These are phyloP conservation scores for Aspergillus amoenus DNA, from an alignment of 2,329 filamentous ascomycete species.

Conservation along the genomic window DNA sequence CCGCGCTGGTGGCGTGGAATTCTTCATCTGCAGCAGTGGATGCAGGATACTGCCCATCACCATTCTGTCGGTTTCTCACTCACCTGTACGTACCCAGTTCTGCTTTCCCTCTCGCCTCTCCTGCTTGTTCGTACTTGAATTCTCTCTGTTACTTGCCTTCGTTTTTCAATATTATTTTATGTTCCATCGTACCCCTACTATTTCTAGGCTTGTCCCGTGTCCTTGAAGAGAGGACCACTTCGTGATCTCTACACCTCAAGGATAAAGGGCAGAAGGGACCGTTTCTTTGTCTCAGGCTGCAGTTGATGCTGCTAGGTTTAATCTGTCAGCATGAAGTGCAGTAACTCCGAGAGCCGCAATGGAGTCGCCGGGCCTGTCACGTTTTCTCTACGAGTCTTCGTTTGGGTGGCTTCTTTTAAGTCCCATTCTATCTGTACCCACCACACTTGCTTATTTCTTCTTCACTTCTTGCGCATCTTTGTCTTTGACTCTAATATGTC, in stretches of 20 bases:
- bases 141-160: slow-evolving; percentile 10
- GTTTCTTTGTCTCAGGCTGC: neutral
- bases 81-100: slow-evolving; percentile 18
- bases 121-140: neutral
- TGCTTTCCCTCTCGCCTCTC: neutral
- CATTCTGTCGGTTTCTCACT: slow-evolving; percentile 12
- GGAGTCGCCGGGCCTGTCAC: slow-evolving; percentile 9
- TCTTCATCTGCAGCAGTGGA: slow-evolving; percentile 19
- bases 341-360: slow-evolving; percentile 13
- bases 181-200: neutral
- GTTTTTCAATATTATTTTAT: neutral
- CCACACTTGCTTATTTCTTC: slow-evolving; percentile 7
- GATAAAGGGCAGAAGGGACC: neutral
- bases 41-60: slow-evolving; percentile 19
- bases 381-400: slow-evolving; percentile 13
- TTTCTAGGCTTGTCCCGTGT: neutral
- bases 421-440: slow-evolving; percentile 3
- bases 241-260: neutral
- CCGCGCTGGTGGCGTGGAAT: slow-evolving; percentile 18
- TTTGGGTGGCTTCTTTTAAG: slow-evolving; percentile 9
- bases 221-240: neutral
- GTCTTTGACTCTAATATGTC: slow-evolving; percentile 4
- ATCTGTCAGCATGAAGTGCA: neutral
- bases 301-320: neutral
- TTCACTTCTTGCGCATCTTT: neutral